phyloP scores from a whole-genome alignment of 1,284 basidiomycete species.

The Tilletiaria anomala region DNA sequence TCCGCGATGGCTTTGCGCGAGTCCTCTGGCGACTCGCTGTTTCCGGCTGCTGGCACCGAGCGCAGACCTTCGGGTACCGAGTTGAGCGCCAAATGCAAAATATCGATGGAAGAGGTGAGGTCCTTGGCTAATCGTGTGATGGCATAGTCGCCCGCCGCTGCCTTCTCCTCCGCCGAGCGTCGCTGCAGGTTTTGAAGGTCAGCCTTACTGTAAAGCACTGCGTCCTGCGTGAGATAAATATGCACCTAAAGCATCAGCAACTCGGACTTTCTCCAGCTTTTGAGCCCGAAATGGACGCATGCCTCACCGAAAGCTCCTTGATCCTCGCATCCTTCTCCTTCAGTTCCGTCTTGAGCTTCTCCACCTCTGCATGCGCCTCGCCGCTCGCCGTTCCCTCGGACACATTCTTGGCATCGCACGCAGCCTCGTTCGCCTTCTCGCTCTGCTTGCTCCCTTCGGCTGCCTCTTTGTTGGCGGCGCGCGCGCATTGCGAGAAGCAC shows the following conservation, averaged over 20 bases:
- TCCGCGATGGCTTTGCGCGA: conserved; percentile 25
- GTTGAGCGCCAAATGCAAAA: conserved; percentile 67
- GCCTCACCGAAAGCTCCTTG: conserved; percentile 25
- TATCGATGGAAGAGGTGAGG: conserved; percentile 80
- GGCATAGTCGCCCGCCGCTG: conserved; percentile 80
- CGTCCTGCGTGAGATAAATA: conserved; percentile 14
- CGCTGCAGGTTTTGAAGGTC: conserved; percentile 91
- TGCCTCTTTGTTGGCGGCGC: no score
- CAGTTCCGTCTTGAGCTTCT: conserved; percentile 26
- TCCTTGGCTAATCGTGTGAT: conserved; percentile 79
- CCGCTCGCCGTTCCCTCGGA: no score
- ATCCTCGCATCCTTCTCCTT: conserved; percentile 37
- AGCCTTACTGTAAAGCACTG: conserved; percentile 46
- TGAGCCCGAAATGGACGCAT: no score
- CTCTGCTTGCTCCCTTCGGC: no score
- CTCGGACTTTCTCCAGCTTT: neutral
- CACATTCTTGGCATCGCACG: no score
- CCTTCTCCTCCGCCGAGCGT: conserved; percentile 74
- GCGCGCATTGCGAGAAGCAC: no score
- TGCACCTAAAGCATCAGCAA: conserved; percentile 1
- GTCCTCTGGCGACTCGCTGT: conserved; percentile 15
- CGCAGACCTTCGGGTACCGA: conserved; percentile 52
- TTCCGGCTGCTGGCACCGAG: neutral
- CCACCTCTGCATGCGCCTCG: conserved; percentile 12
- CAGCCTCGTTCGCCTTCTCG: no score